Percentiles rank a stretch among this genome's conserved stretches.
Evolutionary conservation across 306 rosid species (phyloP).

Genomic region (Acacia confusa): DNA sequence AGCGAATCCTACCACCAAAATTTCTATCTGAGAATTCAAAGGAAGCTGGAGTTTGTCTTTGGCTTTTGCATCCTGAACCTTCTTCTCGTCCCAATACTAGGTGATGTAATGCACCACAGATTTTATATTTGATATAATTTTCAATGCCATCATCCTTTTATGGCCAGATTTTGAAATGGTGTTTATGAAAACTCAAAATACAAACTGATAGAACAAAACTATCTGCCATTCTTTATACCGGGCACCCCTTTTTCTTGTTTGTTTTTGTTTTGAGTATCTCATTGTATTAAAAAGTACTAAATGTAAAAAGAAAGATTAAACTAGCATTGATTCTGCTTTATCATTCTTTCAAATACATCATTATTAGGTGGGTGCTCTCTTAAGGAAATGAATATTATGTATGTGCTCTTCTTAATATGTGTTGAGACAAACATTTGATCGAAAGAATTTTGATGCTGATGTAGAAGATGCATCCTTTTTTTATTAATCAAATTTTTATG

Average conservation of each 20-base stretch:
- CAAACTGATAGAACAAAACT: not conserved
- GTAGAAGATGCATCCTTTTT: slow-evolving; percentile 2
- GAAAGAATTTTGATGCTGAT: slow-evolving; percentile 25
- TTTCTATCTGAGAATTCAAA: slow-evolving; percentile 76
- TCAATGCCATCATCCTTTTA: not conserved
- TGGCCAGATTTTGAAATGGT: slow-evolving; percentile 18
- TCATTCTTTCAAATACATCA: not conserved
- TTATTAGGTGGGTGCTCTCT: not conserved
- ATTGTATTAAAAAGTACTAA: not conserved
- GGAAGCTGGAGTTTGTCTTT: slow-evolving; percentile 94
- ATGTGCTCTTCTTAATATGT: slow-evolving; percentile 6
- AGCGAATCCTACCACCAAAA: slow-evolving; percentile 80
- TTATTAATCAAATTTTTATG: not conserved
- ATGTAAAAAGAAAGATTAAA: not conserved
- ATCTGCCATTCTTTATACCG: slow-evolving; percentile 12
- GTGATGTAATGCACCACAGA: slow-evolving; percentile 30
- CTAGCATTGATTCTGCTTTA: not conserved
- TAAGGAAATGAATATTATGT: not conserved
- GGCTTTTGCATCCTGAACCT: slow-evolving; percentile 94
- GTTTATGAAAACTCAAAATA: not conserved
- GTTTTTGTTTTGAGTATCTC: not conserved
- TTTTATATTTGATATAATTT: not conserved
- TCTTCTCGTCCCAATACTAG: slow-evolving; percentile 82
- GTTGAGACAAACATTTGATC: not conserved
- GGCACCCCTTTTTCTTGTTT: not conserved